Base-by-base conservation (phyloP, 208 protist species). In the Trypanosoma scelopori region DNA sequence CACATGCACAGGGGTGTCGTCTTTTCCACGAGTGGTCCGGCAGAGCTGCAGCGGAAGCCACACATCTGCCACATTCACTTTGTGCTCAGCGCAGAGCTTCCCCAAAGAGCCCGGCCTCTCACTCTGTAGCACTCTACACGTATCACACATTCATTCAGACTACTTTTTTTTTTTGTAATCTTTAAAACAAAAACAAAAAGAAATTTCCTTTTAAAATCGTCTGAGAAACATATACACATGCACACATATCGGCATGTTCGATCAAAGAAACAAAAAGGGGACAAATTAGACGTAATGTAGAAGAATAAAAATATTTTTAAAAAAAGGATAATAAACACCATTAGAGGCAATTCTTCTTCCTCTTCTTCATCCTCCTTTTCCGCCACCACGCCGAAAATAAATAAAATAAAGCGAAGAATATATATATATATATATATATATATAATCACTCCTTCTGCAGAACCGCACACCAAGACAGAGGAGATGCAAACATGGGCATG, bases 41-140 rank as follows among this genome's bases (percentile, higher is more conserved):
- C 71, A 58, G 16, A 76, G 55, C 12, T 49, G 18, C 2, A 94
- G 50, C 0, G 88, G 85, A 6, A 91, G 64, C 85, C 88, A 94
- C 7, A 91, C 43, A 71, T 84, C 67, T 5, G 48, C 35, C 20
- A 71, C 20, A 18, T 42, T 43, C 9, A 88, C 62, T 3, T 65
- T 58, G n/a, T 76, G 55, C 3, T 30, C 28, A 22, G 48, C 20
- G 18, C 82, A 82, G 12, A 92, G 62, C 25, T 65, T 52, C 12
- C 65, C 27, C 13, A 89, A 48, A 5, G 70, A 65, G 47, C 71
- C 75, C 0, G 52, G 42, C 55, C 67, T 27, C 16, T 63, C 60
- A 37, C 37, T 46, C n/a, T 2, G 53, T 23, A 74, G 47, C 18
- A 74, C n/a, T 45, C 46, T 7, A 32, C 56, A 57, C 7, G 35